phyloP scores from a whole-genome alignment of 2,329 filamentous ascomycete species.

The Microdochium nivale region DNA sequence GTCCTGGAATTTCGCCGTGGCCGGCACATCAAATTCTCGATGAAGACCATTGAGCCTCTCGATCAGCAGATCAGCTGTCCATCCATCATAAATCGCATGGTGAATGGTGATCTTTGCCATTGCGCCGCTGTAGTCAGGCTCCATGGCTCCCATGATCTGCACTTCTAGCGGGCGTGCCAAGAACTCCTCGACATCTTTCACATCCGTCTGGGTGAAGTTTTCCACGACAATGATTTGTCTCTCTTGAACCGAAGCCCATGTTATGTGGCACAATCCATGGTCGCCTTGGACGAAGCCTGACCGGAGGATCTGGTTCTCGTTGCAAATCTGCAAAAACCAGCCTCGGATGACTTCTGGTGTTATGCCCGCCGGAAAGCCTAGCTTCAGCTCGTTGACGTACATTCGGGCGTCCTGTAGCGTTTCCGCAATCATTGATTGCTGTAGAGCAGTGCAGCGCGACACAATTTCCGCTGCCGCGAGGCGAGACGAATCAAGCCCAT shows the following conservation, averaged over 20 bases:
- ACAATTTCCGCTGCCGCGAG: slow-evolving; percentile 28
- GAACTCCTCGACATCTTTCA: slow-evolving; percentile 26
- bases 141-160: slow-evolving; percentile 32
- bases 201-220: slow-evolving; percentile 28
- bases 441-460: slow-evolving; percentile 62
- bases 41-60: slow-evolving; percentile 54
- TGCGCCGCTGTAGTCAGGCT: slow-evolving; percentile 22
- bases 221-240: slow-evolving; percentile 32
- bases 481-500: slow-evolving; percentile 1
- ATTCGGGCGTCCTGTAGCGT: slow-evolving; percentile 48
- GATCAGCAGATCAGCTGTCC: slow-evolving; percentile 72
- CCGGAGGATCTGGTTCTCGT: slow-evolving; percentile 58
- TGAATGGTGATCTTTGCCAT: slow-evolving; percentile 50
- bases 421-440: slow-evolving; percentile 73
- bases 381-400: slow-evolving; percentile 72
- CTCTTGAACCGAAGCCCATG: slow-evolving; percentile 46
- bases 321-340: slow-evolving; percentile 40
- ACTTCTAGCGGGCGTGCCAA: slow-evolving; percentile 51
- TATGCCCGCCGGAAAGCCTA: slow-evolving; percentile 40
- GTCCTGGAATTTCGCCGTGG: slow-evolving; percentile 50
- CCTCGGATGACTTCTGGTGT: slow-evolving; percentile 28
- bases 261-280: slow-evolving; percentile 49
- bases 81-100: slow-evolving; percentile 87
- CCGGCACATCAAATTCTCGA: slow-evolving; percentile 9
- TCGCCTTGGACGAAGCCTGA: slow-evolving; percentile 60